Evolutionary conservation across 192 early-diverging fungal species (phyloP).

Genomic region (Linnemannia hyalina): DNA sequence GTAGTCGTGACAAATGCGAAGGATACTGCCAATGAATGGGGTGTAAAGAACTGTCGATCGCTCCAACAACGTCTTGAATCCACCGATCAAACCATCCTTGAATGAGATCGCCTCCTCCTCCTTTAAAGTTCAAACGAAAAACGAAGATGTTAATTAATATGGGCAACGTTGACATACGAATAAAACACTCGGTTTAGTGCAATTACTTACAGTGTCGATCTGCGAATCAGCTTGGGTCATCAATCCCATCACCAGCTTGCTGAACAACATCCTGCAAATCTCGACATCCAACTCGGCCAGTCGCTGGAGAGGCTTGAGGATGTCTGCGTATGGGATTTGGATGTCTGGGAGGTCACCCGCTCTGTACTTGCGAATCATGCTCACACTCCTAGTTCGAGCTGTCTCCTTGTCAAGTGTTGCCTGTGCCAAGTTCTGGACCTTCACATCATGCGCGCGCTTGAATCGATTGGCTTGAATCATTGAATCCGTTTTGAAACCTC

Average conservation of each 20-base stretch:
- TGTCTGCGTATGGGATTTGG: constrained; percentile 73
- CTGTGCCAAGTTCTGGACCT: constrained; percentile 5
- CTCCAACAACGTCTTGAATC: constrained; percentile 49
- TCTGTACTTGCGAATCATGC: constrained; percentile 73
- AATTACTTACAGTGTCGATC: constrained; percentile 39
- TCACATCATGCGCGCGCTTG: constrained; percentile 28
- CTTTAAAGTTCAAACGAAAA: neutral
- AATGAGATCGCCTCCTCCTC: constrained; percentile 34
- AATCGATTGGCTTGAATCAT: constrained; percentile 16
- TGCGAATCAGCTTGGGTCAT: constrained; percentile 40
- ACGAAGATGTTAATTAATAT: neutral
- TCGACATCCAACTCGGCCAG: constrained; percentile 72
- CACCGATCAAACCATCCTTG: constrained; percentile 35
- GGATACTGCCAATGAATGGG: constrained; percentile 63
- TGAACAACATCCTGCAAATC: constrained; percentile 65
- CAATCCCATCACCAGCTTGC: constrained; percentile 55
- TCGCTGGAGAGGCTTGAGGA: constrained; percentile 74
- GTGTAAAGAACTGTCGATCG: constrained; percentile 54
- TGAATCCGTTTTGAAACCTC: neutral
- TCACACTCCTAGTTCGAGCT: constrained; percentile 65
- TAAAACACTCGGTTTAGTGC: neutral
- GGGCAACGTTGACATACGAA: neutral
- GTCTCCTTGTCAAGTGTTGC: constrained; percentile 55
- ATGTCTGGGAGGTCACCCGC: constrained; percentile 86
- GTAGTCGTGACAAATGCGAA: constrained; percentile 64